A percentile compares a stretch with the other conserved stretches of the same genome.
phyloP scores from a whole-genome alignment of 768 basidiomycete genomes.

The Suillus brevipes region DNA sequence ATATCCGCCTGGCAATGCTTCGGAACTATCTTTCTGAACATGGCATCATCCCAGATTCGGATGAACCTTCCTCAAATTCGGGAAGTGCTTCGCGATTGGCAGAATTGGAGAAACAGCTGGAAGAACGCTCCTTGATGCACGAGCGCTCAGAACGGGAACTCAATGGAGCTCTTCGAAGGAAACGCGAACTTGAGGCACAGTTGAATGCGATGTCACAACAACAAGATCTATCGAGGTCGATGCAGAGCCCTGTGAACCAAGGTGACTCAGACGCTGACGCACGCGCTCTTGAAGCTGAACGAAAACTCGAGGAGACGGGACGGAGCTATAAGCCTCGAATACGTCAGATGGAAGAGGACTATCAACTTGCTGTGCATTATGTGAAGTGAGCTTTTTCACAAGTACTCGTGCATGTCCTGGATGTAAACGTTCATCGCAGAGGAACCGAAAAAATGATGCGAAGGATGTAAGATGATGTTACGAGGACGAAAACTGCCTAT shows the following conservation, averaged over 20 bases:
- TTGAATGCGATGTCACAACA: slow-evolving; percentile 62
- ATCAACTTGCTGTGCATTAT: slow-evolving; percentile 95
- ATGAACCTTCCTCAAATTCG: slow-evolving; percentile 50
- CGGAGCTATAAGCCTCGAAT: slow-evolving; percentile 75
- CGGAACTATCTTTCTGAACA: slow-evolving; percentile 87
- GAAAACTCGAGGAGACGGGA: slow-evolving; percentile 77
- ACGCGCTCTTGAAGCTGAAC: slow-evolving; percentile 69
- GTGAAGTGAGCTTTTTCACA: slow-evolving; percentile 71
- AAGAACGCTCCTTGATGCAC: slow-evolving; percentile 68
- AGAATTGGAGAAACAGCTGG: slow-evolving; percentile 78
- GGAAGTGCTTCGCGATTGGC: slow-evolving; percentile 46
- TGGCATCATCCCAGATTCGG: slow-evolving; percentile 78
- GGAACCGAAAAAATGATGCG: slow-evolving; percentile 98
- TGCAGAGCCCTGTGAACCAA: slow-evolving; percentile 52
- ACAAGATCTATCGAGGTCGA: slow-evolving; percentile 63
- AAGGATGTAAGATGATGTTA: slow-evolving; percentile 92
- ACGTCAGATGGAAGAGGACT: slow-evolving; percentile 91
- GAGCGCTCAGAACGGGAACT: slow-evolving; percentile 80
- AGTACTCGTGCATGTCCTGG: slow-evolving; percentile 16
- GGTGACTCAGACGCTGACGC: slow-evolving; percentile 40
- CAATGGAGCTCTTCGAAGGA: slow-evolving; percentile 60
- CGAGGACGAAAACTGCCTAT: slow-evolving; percentile 84
- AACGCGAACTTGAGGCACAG: slow-evolving; percentile 75
- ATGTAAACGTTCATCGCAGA: slow-evolving; percentile 41
- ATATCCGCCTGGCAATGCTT: slow-evolving; percentile 74